These are phyloP conservation scores for Thalassiosira livingstoniorum DNA, from an alignment of 352 stramenopile species.

Conservation along the genomic window DNA sequence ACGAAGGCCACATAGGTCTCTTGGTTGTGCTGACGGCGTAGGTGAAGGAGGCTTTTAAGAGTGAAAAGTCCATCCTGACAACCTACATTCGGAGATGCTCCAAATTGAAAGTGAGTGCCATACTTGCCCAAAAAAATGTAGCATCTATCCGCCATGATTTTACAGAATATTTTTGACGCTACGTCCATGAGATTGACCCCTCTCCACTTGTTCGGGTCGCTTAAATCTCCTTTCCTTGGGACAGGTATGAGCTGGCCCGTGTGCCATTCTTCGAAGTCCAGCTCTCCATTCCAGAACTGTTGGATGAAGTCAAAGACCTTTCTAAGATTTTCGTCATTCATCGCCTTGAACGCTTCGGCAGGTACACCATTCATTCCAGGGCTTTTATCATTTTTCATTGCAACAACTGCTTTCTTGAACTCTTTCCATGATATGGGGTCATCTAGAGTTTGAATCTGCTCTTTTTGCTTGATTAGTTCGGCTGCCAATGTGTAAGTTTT, in stretches of 20 bases:
- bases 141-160: constrained; percentile 5
- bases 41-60: constrained; percentile 1
- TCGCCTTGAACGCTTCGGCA: not conserved
- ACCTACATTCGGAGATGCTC: constrained; percentile 5
- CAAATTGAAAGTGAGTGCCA: constrained; percentile 11
- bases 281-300: not conserved
- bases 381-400: constrained; percentile 8
- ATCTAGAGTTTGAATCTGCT: not conserved
- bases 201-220: constrained; percentile 22
- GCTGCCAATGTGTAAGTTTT: not conserved
- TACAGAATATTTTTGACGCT: constrained; percentile 18
- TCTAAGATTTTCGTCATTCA: constrained; percentile 11
- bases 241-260: not conserved
- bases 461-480: not conserved
- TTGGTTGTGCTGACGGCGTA: constrained; percentile 18
- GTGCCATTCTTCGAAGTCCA: constrained; percentile 14
- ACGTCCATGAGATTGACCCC: constrained; percentile 24
- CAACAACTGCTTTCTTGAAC: constrained; percentile 7
- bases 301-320: not conserved
- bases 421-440: not conserved
- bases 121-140: constrained; percentile 24
- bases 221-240: constrained; percentile 12
- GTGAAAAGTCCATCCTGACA: constrained; percentile 19
- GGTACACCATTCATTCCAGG: not conserved
- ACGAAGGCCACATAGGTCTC: constrained; percentile 8